These are phyloP conservation scores for Pinus albicaulis DNA, from an alignment of 75 land plant genomes.

Conservation along the genomic window DNA sequence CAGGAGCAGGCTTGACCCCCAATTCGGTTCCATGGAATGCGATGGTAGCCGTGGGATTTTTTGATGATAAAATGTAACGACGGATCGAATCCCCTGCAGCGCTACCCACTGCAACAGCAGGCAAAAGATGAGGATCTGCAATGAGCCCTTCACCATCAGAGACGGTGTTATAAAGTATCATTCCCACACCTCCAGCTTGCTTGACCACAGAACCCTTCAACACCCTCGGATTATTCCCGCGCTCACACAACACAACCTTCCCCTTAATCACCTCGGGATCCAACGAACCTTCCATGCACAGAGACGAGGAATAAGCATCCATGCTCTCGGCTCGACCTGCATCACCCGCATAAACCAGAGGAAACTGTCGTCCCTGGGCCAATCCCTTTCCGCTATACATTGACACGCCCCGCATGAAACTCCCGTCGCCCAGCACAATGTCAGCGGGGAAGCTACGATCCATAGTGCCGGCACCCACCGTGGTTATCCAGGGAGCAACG, in stretches of 20 bases:
- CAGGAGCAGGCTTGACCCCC: conserved; percentile 16
- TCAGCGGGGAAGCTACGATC: conserved; percentile 91
- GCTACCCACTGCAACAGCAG: conserved; percentile 24
- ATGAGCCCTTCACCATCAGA: conserved; percentile 30
- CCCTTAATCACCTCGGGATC: conserved; percentile 22
- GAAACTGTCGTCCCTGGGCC: background rate
- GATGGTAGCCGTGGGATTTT: conserved; percentile 16
- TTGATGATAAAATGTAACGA: conserved; percentile 4
- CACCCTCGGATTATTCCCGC: conserved; percentile 1
- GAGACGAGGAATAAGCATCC: background rate
- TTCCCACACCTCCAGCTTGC: conserved; percentile 31
- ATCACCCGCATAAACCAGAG: too few species aligned
- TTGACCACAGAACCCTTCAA: conserved; percentile 22
- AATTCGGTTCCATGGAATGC: conserved; percentile 13
- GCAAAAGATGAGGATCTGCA: conserved; percentile 38
- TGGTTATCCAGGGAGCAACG: conserved; percentile 87
- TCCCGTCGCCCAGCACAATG: conserved; percentile 69
- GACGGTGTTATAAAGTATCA: conserved; percentile 25
- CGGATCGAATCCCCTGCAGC: conserved; percentile 12
- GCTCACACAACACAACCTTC: conserved; percentile 27
- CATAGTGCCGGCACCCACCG: conserved; percentile 92
- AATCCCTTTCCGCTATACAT: conserved; percentile 9
- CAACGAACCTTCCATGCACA: conserved; percentile 26
- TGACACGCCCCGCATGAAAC: conserved; percentile 38
- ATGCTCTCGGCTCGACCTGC: too few species aligned